Conservation (phyloP, 192 early-diverging fungal genomes). For the Coemansia sp. region DNA sequence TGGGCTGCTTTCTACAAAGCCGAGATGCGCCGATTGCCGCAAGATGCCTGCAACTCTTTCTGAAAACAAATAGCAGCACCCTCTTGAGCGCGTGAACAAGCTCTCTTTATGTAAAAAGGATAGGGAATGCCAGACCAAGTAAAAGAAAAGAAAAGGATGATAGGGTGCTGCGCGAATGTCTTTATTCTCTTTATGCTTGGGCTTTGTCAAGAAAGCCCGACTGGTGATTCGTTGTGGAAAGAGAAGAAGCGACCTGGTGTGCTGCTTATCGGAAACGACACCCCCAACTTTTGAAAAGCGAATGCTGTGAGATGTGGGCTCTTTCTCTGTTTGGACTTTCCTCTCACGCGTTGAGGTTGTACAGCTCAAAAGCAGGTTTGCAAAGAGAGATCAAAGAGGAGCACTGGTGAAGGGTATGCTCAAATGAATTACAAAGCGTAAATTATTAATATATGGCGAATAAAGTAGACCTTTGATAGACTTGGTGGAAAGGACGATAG, state of each 20-base stretch:
- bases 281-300: background rate
- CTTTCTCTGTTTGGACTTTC: background rate
- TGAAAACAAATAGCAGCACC: background rate
- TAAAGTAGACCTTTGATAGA: background rate
- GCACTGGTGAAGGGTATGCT: background rate
- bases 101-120: background rate
- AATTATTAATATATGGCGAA: background rate
- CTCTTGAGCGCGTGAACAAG: background rate
- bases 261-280: background rate
- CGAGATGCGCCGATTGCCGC: slow-evolving; percentile 1
- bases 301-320: background rate
- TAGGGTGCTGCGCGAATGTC: background rate
- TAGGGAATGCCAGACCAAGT: background rate
- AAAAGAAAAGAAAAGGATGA: background rate
- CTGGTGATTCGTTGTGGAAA: background rate
- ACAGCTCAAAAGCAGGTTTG: background rate
- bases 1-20: slow-evolving; percentile 2
- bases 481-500: background rate
- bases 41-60: background rate
- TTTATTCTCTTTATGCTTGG: slow-evolving; percentile 1
- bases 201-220: background rate
- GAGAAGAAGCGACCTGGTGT: background rate
- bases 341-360: background rate
- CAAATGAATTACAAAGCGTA: background rate
- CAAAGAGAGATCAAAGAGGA: background rate